A percentile compares a stretch with the other conserved stretches of the same genome.
These are phyloP conservation scores for Plenodomus tracheiphilus DNA, from an alignment of 2,329 filamentous ascomycete species.

Conservation along the genomic window DNA sequence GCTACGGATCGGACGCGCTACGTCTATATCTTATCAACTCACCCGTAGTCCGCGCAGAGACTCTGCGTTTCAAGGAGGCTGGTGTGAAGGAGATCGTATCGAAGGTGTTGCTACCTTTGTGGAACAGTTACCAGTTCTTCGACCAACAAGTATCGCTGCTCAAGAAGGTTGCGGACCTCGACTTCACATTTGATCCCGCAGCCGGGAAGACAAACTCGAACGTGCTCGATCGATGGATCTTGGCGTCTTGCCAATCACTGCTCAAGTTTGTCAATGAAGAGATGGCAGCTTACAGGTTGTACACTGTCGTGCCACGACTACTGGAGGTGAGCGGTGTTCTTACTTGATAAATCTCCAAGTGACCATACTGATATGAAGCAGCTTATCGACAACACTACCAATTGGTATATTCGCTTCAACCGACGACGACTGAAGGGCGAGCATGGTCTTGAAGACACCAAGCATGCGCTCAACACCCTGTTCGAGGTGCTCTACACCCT, in stretches of 20 bases:
- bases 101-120: conserved; percentile 85
- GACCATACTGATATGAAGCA: conserved; percentile 11
- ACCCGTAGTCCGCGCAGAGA: conserved; percentile 88
- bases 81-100: conserved; percentile 95
- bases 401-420: conserved; percentile 98
- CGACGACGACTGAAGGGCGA: conserved; percentile 88
- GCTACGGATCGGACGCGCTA: conserved; percentile 89
- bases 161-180: conserved; percentile 79
- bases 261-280: conserved; percentile 90
- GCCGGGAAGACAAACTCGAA: conserved; percentile 79
- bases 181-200: conserved; percentile 77
- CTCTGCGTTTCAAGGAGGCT: conserved; percentile 84
- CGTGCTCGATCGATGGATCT: conserved; percentile 94
- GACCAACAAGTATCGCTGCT: conserved; percentile 82
- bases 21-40: conserved; percentile 97
- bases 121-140: conserved; percentile 98
- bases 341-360: not conserved
- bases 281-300: conserved; percentile 74
- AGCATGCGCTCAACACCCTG: conserved; percentile 88
- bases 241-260: conserved; percentile 88
- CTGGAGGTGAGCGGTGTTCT: conserved; percentile 52
- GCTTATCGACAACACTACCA: conserved; percentile 93
- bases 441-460: conserved; percentile 80
- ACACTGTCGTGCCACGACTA: conserved; percentile 87
- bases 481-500: conserved; percentile 93